phyloP scores from a whole-genome alignment of 148 eudicot genomes.

The Fallopia convolvulus region DNA sequence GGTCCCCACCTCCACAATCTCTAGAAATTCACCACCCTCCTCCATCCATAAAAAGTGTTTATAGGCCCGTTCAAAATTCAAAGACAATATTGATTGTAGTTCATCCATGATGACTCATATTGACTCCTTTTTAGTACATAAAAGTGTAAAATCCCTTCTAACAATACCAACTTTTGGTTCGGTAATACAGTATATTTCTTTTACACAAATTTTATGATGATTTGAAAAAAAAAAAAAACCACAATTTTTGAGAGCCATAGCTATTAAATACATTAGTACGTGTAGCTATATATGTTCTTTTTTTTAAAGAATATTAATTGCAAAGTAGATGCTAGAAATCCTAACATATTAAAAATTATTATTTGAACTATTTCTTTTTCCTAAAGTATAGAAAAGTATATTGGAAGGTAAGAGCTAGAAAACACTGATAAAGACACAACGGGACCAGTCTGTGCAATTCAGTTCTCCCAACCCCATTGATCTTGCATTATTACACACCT shows the following conservation, averaged over 20 bases:
- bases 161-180: too few relatives aligned
- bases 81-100: slow-evolving; percentile 3
- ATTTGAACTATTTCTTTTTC: background rate
- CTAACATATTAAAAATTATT: too few relatives aligned
- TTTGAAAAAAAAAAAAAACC: too few relatives aligned
- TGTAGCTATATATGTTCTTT: too few relatives aligned
- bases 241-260: too few relatives aligned
- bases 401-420: background rate
- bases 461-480: background rate
- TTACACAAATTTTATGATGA: too few relatives aligned
- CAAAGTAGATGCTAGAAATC: background rate
- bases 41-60: background rate
- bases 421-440: background rate
- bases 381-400: background rate
- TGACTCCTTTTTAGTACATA: background rate
- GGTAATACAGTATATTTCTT: too few relatives aligned
- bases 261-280: too few relatives aligned
- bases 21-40: background rate
- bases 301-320: background rate
- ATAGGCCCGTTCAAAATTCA: background rate
- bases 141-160: too few relatives aligned
- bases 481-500: background rate
- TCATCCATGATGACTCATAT: background rate
- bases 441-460: background rate
- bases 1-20: background rate